Conservation (phyloP, 2,329 filamentous ascomycete species). For the Cercospora sp. region DNA sequence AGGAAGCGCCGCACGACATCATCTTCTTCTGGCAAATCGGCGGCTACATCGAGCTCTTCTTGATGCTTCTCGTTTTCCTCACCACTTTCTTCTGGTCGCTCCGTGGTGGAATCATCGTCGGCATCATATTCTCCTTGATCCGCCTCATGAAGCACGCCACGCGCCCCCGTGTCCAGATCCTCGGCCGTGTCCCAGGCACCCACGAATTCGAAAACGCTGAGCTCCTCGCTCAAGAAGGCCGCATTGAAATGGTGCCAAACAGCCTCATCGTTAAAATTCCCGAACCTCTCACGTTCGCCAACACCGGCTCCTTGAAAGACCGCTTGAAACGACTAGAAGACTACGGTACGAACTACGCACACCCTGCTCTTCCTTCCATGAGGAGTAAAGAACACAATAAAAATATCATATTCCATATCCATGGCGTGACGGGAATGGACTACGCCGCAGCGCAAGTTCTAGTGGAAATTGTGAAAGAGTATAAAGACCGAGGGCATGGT, state of each 20-base stretch:
- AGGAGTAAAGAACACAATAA: conserved; percentile 77
- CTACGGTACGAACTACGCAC: conserved; percentile 81
- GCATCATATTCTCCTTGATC: conserved; percentile 85
- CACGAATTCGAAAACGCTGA: conserved; percentile 81
- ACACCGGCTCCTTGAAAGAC: conserved; percentile 84
- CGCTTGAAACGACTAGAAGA: conserved; percentile 80
- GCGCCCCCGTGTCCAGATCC: conserved; percentile 89
- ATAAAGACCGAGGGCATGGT: conserved; percentile 72
- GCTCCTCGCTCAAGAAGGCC: conserved; percentile 39
- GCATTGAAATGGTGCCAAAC: conserved; percentile 83
- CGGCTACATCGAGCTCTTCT: conserved; percentile 79
- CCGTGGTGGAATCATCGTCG: conserved; percentile 88
- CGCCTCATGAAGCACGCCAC: conserved; percentile 89
- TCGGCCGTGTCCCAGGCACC: conserved; percentile 83
- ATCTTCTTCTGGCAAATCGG: conserved; percentile 82
- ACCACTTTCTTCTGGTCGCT: conserved; percentile 95
- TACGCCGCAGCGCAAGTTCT: conserved; percentile 91
- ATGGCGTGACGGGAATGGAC: conserved; percentile 93
- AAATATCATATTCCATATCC: conserved; percentile 95
- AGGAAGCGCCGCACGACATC: conserved; percentile 92
- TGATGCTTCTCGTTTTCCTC: conserved; percentile 89
- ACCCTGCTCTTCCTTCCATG: conserved; percentile 82
- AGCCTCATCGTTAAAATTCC: conserved; percentile 97
- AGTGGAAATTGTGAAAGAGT: conserved; percentile 80
- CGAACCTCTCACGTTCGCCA: conserved; percentile 93